Conservation (phyloP, 495 filamentous ascomycete genomes). For the Thozetella sp. region DNA sequence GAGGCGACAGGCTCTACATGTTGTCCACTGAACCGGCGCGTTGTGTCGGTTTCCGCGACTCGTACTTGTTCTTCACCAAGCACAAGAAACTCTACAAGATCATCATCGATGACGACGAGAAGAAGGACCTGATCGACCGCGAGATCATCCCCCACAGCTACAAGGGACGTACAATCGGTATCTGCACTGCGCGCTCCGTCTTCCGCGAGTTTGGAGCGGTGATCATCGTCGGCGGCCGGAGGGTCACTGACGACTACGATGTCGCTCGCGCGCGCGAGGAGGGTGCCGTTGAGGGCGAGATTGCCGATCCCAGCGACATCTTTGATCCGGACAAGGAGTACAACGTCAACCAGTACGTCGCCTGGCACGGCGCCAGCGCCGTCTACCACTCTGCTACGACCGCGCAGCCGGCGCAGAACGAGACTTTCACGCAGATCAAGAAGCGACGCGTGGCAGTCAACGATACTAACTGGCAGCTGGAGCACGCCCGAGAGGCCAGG, state of each 20-base stretch:
- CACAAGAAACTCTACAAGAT: conserved; percentile 95
- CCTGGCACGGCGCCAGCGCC: conserved; percentile 94
- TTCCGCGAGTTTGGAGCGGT: conserved; percentile 95
- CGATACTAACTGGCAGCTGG: conserved; percentile 95
- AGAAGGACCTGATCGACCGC: conserved; percentile 90
- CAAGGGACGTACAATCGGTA: conserved; percentile 96
- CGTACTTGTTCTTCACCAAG: conserved; percentile 97
- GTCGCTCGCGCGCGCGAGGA: conserved; percentile 74
- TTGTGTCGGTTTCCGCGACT: conserved; percentile 95
- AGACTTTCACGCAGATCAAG: conserved; percentile 71
- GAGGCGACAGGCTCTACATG: conserved; percentile 93
- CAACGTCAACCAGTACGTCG: conserved; percentile 95
- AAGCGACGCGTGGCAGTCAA: conserved; percentile 89
- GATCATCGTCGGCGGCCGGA: conserved; percentile 88
- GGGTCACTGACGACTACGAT: conserved; percentile 88
- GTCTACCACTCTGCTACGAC: conserved; percentile 89
- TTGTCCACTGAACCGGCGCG: conserved; percentile 94
- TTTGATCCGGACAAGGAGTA: conserved; percentile 75
- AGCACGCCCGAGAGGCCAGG: conserved; percentile 90
- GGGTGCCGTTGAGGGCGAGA: conserved; percentile 84
- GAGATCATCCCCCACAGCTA: conserved; percentile 96
- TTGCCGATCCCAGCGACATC: conserved; percentile 84
- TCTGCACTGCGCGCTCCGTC: conserved; percentile 94
- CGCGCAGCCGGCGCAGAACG: conserved; percentile 72
- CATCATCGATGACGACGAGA: conserved; percentile 89